Conservation (phyloP, 768 basidiomycete genomes). For the Trametes punicea region DNA sequence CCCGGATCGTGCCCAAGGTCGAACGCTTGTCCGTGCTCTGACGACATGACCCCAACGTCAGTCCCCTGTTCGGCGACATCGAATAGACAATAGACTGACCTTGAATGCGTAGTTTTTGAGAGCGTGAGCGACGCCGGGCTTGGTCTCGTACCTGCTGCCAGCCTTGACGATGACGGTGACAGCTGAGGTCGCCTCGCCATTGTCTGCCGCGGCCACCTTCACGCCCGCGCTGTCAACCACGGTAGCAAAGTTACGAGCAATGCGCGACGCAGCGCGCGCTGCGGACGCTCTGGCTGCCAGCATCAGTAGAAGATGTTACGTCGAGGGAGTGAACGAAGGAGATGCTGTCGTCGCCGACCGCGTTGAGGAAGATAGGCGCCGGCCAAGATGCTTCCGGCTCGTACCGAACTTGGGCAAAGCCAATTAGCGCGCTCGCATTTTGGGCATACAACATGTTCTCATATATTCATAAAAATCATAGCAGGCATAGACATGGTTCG, state of each 20-base stretch:
- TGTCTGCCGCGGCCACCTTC: conserved; percentile 83
- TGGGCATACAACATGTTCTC: conserved; percentile 15
- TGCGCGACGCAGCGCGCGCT: conserved; percentile 50
- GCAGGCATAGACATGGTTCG: not conserved
- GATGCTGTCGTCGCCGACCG: conserved; percentile 11
- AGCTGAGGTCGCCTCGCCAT: conserved; percentile 77
- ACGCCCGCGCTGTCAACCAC: conserved; percentile 76
- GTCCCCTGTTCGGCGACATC: not conserved
- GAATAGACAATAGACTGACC: conserved; percentile 45
- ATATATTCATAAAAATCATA: conserved; percentile 10
- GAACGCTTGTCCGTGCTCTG: conserved; percentile 87
- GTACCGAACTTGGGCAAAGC: conserved; percentile 14
- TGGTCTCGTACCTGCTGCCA: conserved; percentile 83
- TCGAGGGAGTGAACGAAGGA: conserved; percentile 21
- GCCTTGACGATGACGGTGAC: conserved; percentile 92
- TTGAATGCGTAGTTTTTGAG: conserved; percentile 99
- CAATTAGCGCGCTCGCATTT: conserved; percentile 14
- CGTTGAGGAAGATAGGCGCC: conserved; percentile 4
- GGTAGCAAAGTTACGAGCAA: conserved; percentile 76
- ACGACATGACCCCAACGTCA: not conserved
- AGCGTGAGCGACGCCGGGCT: conserved; percentile 87
- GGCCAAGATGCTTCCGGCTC: conserved; percentile 14
- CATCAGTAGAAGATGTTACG: conserved; percentile 43
- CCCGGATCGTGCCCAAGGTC: conserved; percentile 84
- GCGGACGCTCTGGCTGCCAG: conserved; percentile 60